phyloP scores from a whole-genome alignment of 2,329 filamentous ascomycete species.

The Stemphylium beticola region DNA sequence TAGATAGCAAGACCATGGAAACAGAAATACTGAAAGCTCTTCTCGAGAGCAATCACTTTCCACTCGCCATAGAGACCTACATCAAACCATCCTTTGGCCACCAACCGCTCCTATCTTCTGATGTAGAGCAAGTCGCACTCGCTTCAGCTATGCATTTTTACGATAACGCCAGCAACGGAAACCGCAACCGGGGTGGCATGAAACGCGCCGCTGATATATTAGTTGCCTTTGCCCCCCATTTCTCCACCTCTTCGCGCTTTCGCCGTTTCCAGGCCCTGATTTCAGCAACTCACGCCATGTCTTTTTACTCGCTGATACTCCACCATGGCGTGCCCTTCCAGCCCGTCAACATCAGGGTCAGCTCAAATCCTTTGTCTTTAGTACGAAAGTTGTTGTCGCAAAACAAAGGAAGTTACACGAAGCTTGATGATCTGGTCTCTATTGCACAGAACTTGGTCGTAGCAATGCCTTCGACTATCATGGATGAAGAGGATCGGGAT shows the following conservation, averaged over 20 bases:
- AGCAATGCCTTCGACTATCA: constrained; percentile 41
- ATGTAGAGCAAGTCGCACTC: constrained; percentile 67
- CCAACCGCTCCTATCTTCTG: constrained; percentile 56
- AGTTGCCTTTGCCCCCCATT: constrained; percentile 66
- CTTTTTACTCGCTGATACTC: constrained; percentile 76
- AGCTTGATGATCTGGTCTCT: constrained; percentile 73
- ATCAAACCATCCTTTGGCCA: constrained; percentile 64
- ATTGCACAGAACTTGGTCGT: constrained; percentile 71
- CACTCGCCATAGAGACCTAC: constrained; percentile 62
- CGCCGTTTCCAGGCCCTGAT: constrained; percentile 69
- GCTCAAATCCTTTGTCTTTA: constrained; percentile 75
- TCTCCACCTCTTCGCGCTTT: constrained; percentile 60
- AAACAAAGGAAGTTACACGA: constrained; percentile 75
- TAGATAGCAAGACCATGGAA: constrained; percentile 69
- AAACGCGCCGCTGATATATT: constrained; percentile 71
- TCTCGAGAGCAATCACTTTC: constrained; percentile 67
- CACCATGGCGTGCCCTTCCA: constrained; percentile 82
- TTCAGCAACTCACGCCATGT: constrained; percentile 74
- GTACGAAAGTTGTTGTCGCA: constrained; percentile 76
- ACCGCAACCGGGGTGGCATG: constrained; percentile 75
- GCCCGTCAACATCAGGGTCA: constrained; percentile 78
- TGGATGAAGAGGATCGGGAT: constrained; percentile 60
- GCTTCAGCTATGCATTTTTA: constrained; percentile 72
- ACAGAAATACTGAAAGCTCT: constrained; percentile 73
- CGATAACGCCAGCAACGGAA: constrained; percentile 82